These are phyloP conservation scores for Anisodus acutangulus DNA, from an alignment of 257 asterid species.

Conservation along the genomic window DNA sequence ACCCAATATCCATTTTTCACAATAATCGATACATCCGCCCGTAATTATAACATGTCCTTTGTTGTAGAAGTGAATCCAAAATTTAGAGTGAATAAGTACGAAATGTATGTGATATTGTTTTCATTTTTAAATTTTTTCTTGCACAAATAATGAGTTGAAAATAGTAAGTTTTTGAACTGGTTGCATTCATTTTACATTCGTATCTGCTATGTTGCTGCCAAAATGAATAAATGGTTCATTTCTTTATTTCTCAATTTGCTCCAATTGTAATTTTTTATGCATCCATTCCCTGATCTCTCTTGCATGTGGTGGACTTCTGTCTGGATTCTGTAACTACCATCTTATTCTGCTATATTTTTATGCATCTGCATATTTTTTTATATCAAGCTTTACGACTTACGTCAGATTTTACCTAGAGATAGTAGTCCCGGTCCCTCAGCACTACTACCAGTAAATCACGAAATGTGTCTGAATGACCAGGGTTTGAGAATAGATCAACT, in stretches of 20 bases:
- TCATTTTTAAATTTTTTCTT: background rate
- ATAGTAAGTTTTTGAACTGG: background rate
- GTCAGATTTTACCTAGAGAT: too few species aligned
- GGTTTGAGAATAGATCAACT: too few species aligned
- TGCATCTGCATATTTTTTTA: background rate
- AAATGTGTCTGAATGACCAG: too few species aligned
- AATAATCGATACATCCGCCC: background rate
- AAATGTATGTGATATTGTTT: background rate
- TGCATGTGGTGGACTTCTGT: conserved; percentile 8
- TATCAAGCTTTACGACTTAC: too few species aligned
- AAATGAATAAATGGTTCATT: background rate
- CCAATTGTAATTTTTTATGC: background rate
- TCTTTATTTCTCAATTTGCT: background rate
- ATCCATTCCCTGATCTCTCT: background rate
- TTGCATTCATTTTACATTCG: background rate
- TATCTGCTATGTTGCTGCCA: background rate
- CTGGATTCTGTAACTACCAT: conserved; percentile 5
- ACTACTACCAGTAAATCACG: too few species aligned
- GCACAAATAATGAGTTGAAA: background rate
- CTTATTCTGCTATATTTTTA: background rate
- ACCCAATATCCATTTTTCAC: too few species aligned
- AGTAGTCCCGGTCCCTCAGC: too few species aligned
- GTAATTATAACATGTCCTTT: too few species aligned
- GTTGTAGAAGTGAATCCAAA: background rate
- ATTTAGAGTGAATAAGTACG: background rate